Conservation (phyloP, 2,329 filamentous ascomycete species). For the Aspergillus sp. region DNA sequence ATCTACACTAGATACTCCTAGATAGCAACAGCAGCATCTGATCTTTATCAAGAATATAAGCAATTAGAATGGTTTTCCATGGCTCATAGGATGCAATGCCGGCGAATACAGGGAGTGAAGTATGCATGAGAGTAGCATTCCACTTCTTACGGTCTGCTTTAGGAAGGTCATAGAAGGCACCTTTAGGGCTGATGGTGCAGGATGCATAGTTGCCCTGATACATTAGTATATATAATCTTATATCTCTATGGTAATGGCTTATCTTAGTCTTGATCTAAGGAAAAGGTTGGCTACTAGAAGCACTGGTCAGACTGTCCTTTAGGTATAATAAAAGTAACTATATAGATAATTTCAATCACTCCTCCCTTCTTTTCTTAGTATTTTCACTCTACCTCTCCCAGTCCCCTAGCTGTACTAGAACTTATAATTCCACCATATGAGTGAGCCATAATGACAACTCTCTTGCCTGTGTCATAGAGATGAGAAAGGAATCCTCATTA, state of each 20-base stretch:
- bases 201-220: slow-evolving; percentile 8
- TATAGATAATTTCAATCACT: slow-evolving; percentile 24
- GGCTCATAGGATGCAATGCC: slow-evolving; percentile 21
- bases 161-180: slow-evolving; percentile 28
- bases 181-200: slow-evolving; percentile 6
- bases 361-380: slow-evolving; percentile 21
- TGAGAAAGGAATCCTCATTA: slow-evolving; percentile 8
- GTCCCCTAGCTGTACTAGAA: slow-evolving; percentile 23
- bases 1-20: slow-evolving; percentile 28
- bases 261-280: slow-evolving; percentile 18
- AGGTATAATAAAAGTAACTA: slow-evolving; percentile 32
- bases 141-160: slow-evolving; percentile 17
- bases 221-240: too few relatives aligned
- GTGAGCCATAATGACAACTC: slow-evolving; percentile 26
- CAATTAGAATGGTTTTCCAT: slow-evolving; percentile 30
- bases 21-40: slow-evolving; percentile 20
- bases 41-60: slow-evolving; percentile 36
- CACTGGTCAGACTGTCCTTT: slow-evolving; percentile 28
- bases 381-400: slow-evolving; percentile 17
- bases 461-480: slow-evolving; percentile 22
- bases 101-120: slow-evolving; percentile 21
- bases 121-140: slow-evolving; percentile 15
- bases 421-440: slow-evolving; percentile 31
- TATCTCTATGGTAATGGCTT: too few relatives aligned
- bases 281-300: slow-evolving; percentile 15